phyloP scores from a whole-genome alignment of 108 stramenopile species.

The Conticribra guillardii region DNA sequence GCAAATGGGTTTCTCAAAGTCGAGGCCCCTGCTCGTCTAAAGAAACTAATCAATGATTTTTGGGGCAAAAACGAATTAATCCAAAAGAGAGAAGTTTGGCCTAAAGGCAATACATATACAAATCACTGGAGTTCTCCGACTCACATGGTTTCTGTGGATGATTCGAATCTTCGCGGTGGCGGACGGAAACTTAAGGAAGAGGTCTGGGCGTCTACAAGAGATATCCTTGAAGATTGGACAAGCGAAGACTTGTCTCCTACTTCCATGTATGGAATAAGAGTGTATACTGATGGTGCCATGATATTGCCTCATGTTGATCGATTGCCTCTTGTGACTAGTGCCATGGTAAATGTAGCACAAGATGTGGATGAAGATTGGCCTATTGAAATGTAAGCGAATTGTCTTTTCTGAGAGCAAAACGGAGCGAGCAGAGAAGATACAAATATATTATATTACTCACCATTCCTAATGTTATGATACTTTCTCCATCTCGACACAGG shows the following conservation, averaged over 20 bases:
- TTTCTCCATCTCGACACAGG: too few relatives aligned
- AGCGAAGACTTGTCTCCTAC: constrained; percentile 62
- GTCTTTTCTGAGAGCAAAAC: too few relatives aligned
- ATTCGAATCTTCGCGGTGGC: constrained; percentile 45
- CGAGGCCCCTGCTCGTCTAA: constrained; percentile 46
- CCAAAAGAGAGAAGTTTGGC: constrained; percentile 55
- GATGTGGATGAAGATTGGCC: constrained; percentile 64
- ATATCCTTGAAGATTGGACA: constrained; percentile 72
- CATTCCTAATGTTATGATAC: too few relatives aligned
- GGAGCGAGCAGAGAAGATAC: too few relatives aligned
- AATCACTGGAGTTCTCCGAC: constrained; percentile 48
- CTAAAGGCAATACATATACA: constrained; percentile 51
- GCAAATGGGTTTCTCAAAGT: constrained; percentile 60
- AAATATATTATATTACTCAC: too few relatives aligned
- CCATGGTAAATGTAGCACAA: constrained; percentile 76
- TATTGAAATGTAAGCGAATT: constrained; percentile 54
- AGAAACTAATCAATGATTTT: constrained; percentile 42
- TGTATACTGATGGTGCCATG: constrained; percentile 57
- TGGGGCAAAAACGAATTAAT: constrained; percentile 58
- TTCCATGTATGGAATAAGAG: constrained; percentile 77
- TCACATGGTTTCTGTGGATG: constrained; percentile 55
- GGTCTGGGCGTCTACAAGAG: constrained; percentile 56
- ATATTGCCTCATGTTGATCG: constrained; percentile 77
- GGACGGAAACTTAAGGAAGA: constrained; percentile 38
- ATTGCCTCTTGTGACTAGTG: constrained; percentile 77